Evolutionary conservation across 306 rosid genomes (phyloP).

Genomic region (Pachyrhizus erosus): DNA sequence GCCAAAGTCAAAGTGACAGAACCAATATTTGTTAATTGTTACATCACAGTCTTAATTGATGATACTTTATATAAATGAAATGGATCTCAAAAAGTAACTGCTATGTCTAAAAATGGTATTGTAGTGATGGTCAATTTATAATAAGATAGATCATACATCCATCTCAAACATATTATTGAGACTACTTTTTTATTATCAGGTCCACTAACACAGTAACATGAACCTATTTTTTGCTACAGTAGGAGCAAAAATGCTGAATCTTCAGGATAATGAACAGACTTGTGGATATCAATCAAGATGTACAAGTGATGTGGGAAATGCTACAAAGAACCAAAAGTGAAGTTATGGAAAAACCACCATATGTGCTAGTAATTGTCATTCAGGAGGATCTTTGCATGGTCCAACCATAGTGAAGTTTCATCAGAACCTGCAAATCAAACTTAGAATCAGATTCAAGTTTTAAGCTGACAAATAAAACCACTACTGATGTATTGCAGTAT

Average conservation of each 20-base stretch:
- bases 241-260: conserved; percentile 76
- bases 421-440: conserved; percentile 52
- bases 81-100: not conserved
- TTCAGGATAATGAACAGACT: conserved; percentile 74
- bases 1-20: no score
- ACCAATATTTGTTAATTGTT: conserved; percentile 8
- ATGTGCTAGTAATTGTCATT: conserved; percentile 63
- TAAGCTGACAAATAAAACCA: conserved; percentile 36
- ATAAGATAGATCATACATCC: conserved; percentile 3
- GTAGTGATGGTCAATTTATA: not conserved
- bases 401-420: conserved; percentile 49
- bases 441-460: conserved; percentile 28
- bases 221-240: conserved; percentile 38
- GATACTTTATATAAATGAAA: not conserved
- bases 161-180: not conserved
- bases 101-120: not conserved
- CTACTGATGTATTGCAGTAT: conserved; percentile 25
- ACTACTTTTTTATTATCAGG: not conserved
- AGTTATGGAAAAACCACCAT: conserved; percentile 35
- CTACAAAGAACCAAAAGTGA: conserved; percentile 39
- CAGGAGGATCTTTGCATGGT: conserved; percentile 69
- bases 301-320: conserved; percentile 96
- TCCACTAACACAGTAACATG: no score
- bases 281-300: conserved; percentile 86
- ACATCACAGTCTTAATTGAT: no score